These are phyloP conservation scores for Durio zibethinus DNA, from an alignment of 345 rosid genomes.

Conservation along the genomic window DNA sequence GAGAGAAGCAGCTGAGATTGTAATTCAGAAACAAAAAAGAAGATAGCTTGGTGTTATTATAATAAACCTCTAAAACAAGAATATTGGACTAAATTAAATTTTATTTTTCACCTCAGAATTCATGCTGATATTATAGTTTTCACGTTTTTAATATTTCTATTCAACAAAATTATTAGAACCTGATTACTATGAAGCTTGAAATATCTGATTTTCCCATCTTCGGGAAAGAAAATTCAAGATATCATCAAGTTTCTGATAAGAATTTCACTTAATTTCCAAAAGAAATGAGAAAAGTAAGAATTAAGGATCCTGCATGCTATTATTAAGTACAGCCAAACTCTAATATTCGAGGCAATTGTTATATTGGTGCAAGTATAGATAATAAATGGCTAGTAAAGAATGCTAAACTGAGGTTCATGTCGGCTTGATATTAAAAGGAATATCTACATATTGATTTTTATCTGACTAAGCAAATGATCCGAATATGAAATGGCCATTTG, in stretches of 20 bases:
- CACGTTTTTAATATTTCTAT: not conserved
- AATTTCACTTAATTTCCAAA: not conserved
- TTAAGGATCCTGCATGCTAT: not conserved
- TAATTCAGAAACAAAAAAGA: not conserved
- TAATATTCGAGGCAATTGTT: not conserved
- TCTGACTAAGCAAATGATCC: not conserved
- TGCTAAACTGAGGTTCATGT: not conserved
- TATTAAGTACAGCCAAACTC: not conserved
- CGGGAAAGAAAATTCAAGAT: not conserved
- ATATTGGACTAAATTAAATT: not conserved
- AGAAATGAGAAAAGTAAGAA: not conserved
- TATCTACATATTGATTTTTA: slow-evolving; percentile 7
- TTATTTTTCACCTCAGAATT: slow-evolving; percentile 7
- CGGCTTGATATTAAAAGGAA: not conserved
- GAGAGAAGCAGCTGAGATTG: not conserved
- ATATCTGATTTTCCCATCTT: not conserved
- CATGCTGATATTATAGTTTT: not conserved
- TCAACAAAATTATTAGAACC: not conserved
- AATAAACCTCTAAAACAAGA: slow-evolving; percentile 1
- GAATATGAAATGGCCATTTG: not conserved
- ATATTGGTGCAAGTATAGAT: not conserved
- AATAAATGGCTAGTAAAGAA: not conserved
- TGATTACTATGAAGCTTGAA: not conserved
- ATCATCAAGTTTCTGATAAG: not conserved
- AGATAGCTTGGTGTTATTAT: not conserved